phyloP scores from a whole-genome alignment of 768 basidiomycete genomes.

The Macrocybe gigantea region DNA sequence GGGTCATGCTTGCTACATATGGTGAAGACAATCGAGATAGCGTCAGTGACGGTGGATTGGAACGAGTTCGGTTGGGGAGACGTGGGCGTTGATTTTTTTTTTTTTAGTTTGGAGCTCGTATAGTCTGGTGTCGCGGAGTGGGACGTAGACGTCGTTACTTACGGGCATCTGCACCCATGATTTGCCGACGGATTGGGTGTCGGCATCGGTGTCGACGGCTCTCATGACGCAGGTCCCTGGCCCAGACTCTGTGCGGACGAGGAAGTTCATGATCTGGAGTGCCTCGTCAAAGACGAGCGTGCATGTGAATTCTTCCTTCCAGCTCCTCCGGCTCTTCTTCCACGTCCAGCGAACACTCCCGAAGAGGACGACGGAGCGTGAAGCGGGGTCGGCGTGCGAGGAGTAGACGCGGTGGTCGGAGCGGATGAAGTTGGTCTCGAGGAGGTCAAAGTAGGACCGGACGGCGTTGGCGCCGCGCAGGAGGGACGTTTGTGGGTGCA shows the following conservation, averaged over 20 bases:
- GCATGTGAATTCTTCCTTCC: constrained; percentile 41
- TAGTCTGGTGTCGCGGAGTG: too few relatives aligned
- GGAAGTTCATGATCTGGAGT: constrained; percentile 33
- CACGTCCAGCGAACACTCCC: constrained; percentile 42
- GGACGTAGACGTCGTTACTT: too few relatives aligned
- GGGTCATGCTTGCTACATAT: too few relatives aligned
- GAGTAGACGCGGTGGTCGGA: constrained; percentile 19
- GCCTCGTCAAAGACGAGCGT: constrained; percentile 38
- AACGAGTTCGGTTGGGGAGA: too few relatives aligned
- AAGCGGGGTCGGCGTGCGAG: constrained; percentile 16
- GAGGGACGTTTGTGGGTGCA: constrained; percentile 26
- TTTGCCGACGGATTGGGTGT: too few relatives aligned
- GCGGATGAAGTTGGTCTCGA: constrained; percentile 39
- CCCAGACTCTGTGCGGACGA: constrained; percentile 32
- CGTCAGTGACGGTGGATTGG: too few relatives aligned
- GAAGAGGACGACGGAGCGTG: constrained; percentile 23
- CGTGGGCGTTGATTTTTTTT: too few relatives aligned
- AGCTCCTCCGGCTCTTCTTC: constrained; percentile 35
- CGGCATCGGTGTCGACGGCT: constrained; percentile 26
- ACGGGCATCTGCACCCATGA: too few relatives aligned
- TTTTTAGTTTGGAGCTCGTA: too few relatives aligned
- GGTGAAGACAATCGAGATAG: too few relatives aligned
- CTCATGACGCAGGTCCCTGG: constrained; percentile 41
- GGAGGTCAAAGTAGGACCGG: constrained; percentile 44
- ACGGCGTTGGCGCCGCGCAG: constrained; percentile 38